Base-by-base conservation (phyloP, 78 protist genomes). In the Emiliania huxleyi region DNA sequence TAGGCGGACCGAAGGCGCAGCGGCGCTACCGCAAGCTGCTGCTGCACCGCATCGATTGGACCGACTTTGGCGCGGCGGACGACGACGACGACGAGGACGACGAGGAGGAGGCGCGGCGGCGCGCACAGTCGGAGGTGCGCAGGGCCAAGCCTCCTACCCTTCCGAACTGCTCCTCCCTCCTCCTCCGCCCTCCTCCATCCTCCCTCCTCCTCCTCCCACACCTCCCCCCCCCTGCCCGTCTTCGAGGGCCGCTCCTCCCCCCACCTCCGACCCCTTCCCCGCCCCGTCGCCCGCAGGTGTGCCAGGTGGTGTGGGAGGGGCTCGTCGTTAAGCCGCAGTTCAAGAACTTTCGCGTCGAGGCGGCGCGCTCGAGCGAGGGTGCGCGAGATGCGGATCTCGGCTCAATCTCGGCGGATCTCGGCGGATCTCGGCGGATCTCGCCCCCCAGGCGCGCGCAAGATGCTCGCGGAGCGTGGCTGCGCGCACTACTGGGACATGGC, bases 1-100 rank as follows among this genome's bases (percentile, higher is more conserved):
- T 18, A 29, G 75, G 75, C 37, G 83, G 83, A 42, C 83, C 83
- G 23, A 73, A 73, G 42, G 83, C 83, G 83, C 83, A 73, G 42
- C 37, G 42, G 33, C 2, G 83, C 15, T 73, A 40, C 90, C n/a
- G 62, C 69, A 55, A 69, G 69, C 77, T 87, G 79, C 6, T 93
- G 71, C 42, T 73, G 38, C 85, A 69, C 21, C 92, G 92, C 8
- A 88, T 93, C 43, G 45, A 88, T 22, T 91, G 87, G 87, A 37
- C 45, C n/a, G 87, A 79, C 26, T 5, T 1, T 21, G 15, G 21
- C 0, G 87, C 22, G 1, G 87, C 0, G 22, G 49, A 42, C 5
- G 87, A 73, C n/a, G 83, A 73, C n/a, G 83, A 73, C 43, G 83
- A 73, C 83, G 83, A 73, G 2, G 83, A 73, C 44, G 83, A 73